Evolutionary conservation across 371 early-diverging fungal genomes (phyloP), one percentile per base, ranked within the genome.

Genomic region (Apophysomyces sp.): DNA sequence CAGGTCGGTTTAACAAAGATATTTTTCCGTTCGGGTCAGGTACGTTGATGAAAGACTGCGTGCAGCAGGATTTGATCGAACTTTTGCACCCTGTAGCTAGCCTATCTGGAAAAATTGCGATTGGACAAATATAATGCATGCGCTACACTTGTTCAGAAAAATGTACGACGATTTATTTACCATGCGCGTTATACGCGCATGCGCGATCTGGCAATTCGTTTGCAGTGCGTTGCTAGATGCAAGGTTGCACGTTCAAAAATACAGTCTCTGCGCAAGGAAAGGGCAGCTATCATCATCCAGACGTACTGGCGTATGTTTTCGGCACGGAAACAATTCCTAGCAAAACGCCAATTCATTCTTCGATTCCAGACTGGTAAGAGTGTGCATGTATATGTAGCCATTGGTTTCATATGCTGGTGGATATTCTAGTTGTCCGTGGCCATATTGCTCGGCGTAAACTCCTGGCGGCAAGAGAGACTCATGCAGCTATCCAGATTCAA

Each of bases 1-100:
- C 98, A 96, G 78, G 80, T 99, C 21, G 99, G 99, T 58, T 73
- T 81, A 39, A 94, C 97, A 11, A 98, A 95, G 74, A 91, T 99
- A 55, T 99, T 99, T 76, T 98, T 99, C 92, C 91, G 97, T 13
- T 92, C 98, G 26, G 98, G 98, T 53, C 92, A 71, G 55, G 69
- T 68, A 61, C 30, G 52, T 36, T 8, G 9, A 16, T 21, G 9
- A 18, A 5, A 9, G 24, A 3, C 21, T 1, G n/a, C 9, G 21
- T 21, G n/a, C 21, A 3, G 11, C 6, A 16, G 8, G 21, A 16
- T 21, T 21, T 44, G 34, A 34, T 11, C 13, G 34, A 34, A 16
- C 21, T 7, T 16, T 44, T 44, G n/a, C 18, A 16, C 21, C 11
- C 29, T 59, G 9, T 51, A 74, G 86, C 78, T 98, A 36, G 98